Percentiles rank a stretch among this genome's conserved stretches.
phyloP scores from a whole-genome alignment of 768 basidiomycete species.

The Trametes cubensis region DNA sequence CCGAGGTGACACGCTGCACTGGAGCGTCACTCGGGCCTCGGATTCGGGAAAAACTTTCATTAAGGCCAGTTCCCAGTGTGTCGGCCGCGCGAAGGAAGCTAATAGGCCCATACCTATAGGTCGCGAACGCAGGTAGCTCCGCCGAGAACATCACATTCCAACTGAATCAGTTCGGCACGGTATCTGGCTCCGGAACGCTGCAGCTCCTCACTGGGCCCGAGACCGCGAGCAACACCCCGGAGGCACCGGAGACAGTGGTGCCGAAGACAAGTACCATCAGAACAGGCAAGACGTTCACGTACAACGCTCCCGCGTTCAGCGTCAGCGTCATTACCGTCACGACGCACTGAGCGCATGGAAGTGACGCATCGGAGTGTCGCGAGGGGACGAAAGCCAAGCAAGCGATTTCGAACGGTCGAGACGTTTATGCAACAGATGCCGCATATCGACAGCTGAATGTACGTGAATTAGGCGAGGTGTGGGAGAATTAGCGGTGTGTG shows the following conservation, averaged over 20 bases:
- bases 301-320: slow-evolving; percentile 53
- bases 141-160: slow-evolving; percentile 49
- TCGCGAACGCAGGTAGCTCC: slow-evolving; percentile 52
- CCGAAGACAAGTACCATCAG: slow-evolving; percentile 49
- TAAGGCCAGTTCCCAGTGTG: slow-evolving; percentile 45
- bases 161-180: slow-evolving; percentile 51
- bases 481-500: background rate
- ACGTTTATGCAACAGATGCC: background rate
- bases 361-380: background rate
- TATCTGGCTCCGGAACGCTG: slow-evolving; percentile 46
- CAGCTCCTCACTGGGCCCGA: slow-evolving; percentile 53
- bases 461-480: slow-evolving; percentile 1
- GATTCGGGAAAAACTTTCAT: slow-evolving; percentile 50
- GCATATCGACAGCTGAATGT: background rate
- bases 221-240: slow-evolving; percentile 59
- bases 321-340: slow-evolving; percentile 42
- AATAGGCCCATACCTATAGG: slow-evolving; percentile 35
- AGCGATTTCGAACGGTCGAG: background rate
- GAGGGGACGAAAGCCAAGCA: background rate
- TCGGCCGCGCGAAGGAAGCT: background rate
- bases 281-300: slow-evolving; percentile 56
- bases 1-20: slow-evolving; percentile 52
- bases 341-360: slow-evolving; percentile 15
- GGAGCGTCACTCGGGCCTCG: slow-evolving; percentile 53
- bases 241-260: slow-evolving; percentile 47